Evolutionary conservation across 257 asterid species (phyloP).

Genomic region (Solanum pinnatisectum): DNA sequence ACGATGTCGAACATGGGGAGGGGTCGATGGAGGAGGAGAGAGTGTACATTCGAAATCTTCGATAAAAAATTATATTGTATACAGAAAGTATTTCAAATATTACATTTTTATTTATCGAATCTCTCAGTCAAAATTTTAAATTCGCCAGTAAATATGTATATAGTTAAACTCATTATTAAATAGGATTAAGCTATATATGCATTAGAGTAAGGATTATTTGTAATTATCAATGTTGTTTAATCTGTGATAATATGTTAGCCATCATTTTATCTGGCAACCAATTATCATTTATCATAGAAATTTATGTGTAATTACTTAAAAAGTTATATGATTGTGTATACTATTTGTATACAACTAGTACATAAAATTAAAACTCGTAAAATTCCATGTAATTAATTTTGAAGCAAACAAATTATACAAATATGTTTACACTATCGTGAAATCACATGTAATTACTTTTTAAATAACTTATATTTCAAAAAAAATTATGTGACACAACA

Average conservation of each 20-base stretch:
- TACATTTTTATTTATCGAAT: too few species aligned
- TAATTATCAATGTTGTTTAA: neutral
- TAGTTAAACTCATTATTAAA: neutral
- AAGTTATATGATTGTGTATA: neutral
- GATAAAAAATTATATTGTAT: too few species aligned
- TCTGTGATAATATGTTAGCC: neutral
- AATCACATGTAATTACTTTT: neutral
- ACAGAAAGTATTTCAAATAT: too few species aligned
- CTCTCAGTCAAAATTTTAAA: accelerated
- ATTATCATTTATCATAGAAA: neutral
- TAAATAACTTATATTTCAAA: neutral
- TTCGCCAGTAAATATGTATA: neutral
- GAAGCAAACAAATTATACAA: neutral
- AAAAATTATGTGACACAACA: neutral
- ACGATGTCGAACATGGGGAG: neutral
- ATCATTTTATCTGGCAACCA: neutral
- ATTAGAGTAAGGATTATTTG: neutral
- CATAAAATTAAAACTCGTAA: neutral
- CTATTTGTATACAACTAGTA: neutral
- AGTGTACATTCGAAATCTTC: neutral
- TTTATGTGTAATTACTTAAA: neutral
- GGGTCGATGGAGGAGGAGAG: too few species aligned
- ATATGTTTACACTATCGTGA: neutral
- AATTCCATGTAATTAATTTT: neutral
- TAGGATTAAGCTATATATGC: neutral